phyloP scores from a whole-genome alignment of 2,329 filamentous ascomycete species.

The Chaetomium olivaceum region DNA sequence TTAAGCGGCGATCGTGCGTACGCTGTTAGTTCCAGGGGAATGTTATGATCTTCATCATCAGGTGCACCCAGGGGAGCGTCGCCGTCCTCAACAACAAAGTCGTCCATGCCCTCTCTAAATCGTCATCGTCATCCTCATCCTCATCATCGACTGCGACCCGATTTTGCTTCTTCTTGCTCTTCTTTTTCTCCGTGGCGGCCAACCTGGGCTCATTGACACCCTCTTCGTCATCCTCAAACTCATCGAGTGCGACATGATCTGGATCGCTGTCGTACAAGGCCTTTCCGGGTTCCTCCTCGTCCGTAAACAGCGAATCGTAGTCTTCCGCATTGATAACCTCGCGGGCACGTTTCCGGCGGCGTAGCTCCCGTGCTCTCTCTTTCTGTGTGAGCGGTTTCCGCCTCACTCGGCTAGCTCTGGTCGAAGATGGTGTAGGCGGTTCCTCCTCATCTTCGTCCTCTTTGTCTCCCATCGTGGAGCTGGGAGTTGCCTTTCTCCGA shows the following conservation, averaged over 20 bases:
- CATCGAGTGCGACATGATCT: constrained; percentile 34
- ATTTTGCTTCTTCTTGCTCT: constrained; percentile 16
- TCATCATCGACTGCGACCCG: constrained; percentile 12
- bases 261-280: constrained; percentile 39
- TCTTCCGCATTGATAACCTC: constrained; percentile 32
- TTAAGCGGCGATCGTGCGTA: constrained; percentile 67
- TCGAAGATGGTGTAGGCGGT: constrained; percentile 1
- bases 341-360: constrained; percentile 36
- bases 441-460: constrained; percentile 11
- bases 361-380: constrained; percentile 36
- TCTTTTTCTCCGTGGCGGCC: constrained; percentile 14
- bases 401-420: constrained; percentile 5
- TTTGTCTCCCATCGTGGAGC: constrained; percentile 14
- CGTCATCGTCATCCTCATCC: constrained; percentile 27
- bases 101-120: constrained; percentile 45
- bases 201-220: constrained; percentile 22
- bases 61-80: constrained; percentile 58
- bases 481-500: background rate
- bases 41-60: constrained; percentile 45
- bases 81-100: constrained; percentile 65
- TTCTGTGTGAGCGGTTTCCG: constrained; percentile 29
- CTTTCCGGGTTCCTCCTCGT: constrained; percentile 21
- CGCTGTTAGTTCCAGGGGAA: constrained; percentile 69
- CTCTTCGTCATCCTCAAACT: constrained; percentile 41
- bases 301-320: constrained; percentile 12